These are phyloP conservation scores for Incumbomyces delicatus DNA, from an alignment of 2,329 filamentous ascomycete genomes.

Conservation along the genomic window DNA sequence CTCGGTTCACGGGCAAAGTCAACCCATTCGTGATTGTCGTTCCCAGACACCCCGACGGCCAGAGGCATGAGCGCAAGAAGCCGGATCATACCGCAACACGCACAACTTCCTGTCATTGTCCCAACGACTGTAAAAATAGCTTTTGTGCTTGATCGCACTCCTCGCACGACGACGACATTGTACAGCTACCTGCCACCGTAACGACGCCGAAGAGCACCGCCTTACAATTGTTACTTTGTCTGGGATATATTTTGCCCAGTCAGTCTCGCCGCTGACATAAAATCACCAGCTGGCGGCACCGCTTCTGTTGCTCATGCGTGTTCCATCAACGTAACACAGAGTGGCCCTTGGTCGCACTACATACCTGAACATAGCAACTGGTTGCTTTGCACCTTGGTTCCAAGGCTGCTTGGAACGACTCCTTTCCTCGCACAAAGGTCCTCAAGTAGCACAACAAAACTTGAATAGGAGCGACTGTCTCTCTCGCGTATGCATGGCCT, in stretches of 20 bases:
- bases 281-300: not conserved
- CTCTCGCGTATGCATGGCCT: conserved; percentile 6
- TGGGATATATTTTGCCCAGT: not conserved
- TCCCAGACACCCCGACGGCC: too few species aligned
- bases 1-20: too few species aligned
- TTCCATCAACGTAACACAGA: conserved; percentile 7
- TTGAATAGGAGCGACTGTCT: not conserved
- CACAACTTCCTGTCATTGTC: not conserved
- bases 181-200: conserved; percentile 6
- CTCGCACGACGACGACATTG: conserved; percentile 2
- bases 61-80: conserved; percentile 2
- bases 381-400: not conserved
- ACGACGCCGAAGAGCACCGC: conserved; percentile 1
- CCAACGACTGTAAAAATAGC: not conserved
- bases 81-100: not conserved
- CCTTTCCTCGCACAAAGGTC: not conserved
- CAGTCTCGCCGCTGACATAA: conserved; percentile 1
- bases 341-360: not conserved
- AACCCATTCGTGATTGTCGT: too few species aligned
- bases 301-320: conserved; percentile 4
- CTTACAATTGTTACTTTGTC: not conserved
- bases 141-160: not conserved
- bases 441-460: not conserved
- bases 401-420: not conserved
- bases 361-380: not conserved